These are phyloP conservation scores for Salvia miltiorrhiza DNA, from an alignment of 257 asterid species.

Conservation along the genomic window DNA sequence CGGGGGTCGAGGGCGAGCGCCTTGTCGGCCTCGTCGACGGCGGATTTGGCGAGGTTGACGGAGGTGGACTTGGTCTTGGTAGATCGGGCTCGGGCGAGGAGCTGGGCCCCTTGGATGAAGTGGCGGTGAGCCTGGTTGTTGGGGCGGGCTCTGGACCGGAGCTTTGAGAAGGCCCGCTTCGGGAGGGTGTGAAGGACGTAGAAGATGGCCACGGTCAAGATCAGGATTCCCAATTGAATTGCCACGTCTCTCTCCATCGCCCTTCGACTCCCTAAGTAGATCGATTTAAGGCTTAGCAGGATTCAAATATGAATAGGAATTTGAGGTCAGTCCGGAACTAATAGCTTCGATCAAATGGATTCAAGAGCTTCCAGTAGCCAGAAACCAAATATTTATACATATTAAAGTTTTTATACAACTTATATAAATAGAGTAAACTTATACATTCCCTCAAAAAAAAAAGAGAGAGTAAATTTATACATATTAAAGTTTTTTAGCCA, in stretches of 20 bases:
- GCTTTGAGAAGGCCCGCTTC: constrained; percentile 50
- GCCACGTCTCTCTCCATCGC: constrained; percentile 47
- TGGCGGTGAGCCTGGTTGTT: constrained; percentile 65
- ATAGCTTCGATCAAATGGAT: no score
- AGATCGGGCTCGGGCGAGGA: constrained; percentile 80
- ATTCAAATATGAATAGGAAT: no score
- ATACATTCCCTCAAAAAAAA: no score
- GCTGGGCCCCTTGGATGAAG: constrained; percentile 77
- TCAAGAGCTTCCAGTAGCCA: no score
- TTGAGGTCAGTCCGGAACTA: no score
- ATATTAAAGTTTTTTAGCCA: no score
- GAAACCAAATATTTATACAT: no score
- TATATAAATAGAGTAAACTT: no score
- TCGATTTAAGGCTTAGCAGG: no score
- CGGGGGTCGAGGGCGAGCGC: constrained; percentile 66
- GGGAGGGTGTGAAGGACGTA: constrained; percentile 58
- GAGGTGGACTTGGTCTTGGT: constrained; percentile 40
- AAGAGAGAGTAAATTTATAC: no score
- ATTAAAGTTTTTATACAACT: no score
- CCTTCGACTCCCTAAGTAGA: background rate
- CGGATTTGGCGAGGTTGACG: constrained; percentile 65
- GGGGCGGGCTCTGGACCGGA: constrained; percentile 64
- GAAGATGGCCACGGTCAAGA: constrained; percentile 56
- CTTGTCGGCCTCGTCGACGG: constrained; percentile 69
- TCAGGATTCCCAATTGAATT: constrained; percentile 48